These are phyloP conservation scores for Tolypocladium paradoxum DNA, from an alignment of 2,329 filamentous ascomycete species.

Conservation along the genomic window DNA sequence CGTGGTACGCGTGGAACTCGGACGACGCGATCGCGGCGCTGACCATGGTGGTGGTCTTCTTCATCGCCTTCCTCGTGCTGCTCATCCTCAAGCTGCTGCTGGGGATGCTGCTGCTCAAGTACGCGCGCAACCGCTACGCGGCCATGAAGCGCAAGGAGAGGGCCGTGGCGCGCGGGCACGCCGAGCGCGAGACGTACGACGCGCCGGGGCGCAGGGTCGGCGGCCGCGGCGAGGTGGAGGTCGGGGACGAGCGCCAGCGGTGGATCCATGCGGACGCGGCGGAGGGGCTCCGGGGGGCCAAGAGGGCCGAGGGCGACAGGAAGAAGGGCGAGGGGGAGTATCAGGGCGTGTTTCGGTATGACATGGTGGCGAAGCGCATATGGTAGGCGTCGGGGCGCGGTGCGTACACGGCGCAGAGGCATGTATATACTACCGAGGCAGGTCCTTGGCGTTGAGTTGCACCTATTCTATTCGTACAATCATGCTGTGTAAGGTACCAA, in stretches of 20 bases:
- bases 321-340: conserved; percentile 33
- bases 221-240: conserved; percentile 75
- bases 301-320: conserved; percentile 33
- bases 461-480: no score
- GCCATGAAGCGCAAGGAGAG: conserved; percentile 66
- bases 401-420: neutral
- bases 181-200: conserved; percentile 46
- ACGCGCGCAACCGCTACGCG: conserved; percentile 67
- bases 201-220: conserved; percentile 67
- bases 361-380: conserved; percentile 94
- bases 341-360: conserved; percentile 69
- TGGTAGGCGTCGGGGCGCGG: conserved; percentile 48
- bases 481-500: no score
- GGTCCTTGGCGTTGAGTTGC: neutral
- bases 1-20: conserved; percentile 47
- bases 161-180: conserved; percentile 30
- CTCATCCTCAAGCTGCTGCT: conserved; percentile 77
- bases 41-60: conserved; percentile 80
- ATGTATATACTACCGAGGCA: neutral
- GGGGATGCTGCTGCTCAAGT: conserved; percentile 77
- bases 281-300: conserved; percentile 53
- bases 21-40: conserved; percentile 65
- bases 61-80: conserved; percentile 74
- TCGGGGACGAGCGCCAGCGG: conserved; percentile 74
- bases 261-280: conserved; percentile 83